Evolutionary conservation across 2,329 filamentous ascomycete genomes (phyloP).

Genomic region (Parafenestella ontariensis): DNA sequence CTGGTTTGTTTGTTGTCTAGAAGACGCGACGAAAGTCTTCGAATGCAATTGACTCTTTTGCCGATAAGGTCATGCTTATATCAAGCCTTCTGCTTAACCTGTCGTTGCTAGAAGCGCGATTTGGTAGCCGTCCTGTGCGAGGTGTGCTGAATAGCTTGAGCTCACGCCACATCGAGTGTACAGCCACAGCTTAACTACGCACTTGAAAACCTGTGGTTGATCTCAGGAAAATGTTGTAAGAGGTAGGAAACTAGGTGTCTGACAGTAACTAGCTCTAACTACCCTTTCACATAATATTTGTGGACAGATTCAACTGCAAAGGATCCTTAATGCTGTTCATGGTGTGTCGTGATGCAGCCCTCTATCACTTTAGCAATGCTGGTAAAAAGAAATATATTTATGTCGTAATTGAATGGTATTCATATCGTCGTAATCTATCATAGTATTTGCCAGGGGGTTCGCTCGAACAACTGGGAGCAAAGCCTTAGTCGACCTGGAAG

Average conservation of each 20-base stretch:
- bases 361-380: not conserved
- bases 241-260: no score
- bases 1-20: no score
- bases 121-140: not conserved
- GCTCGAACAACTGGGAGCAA: not conserved
- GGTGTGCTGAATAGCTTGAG: not conserved
- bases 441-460: not conserved
- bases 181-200: not conserved
- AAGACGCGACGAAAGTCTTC: no score
- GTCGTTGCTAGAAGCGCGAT: not conserved
- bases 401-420: not conserved
- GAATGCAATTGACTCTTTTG: no score
- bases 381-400: not conserved
- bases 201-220: no score
- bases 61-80: not conserved
- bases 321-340: no score
- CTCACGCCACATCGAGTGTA: not conserved
- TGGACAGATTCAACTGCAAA: no score
- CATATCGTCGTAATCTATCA: slow-evolving; percentile 1
- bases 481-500: not conserved
- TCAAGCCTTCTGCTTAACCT: not conserved
- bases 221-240: no score
- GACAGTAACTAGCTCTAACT: no score
- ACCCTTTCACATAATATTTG: no score
- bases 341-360: not conserved